Evolutionary conservation across 2,329 filamentous ascomycete genomes (phyloP).

Genomic region (Alternaria novae-zelandiae): DNA sequence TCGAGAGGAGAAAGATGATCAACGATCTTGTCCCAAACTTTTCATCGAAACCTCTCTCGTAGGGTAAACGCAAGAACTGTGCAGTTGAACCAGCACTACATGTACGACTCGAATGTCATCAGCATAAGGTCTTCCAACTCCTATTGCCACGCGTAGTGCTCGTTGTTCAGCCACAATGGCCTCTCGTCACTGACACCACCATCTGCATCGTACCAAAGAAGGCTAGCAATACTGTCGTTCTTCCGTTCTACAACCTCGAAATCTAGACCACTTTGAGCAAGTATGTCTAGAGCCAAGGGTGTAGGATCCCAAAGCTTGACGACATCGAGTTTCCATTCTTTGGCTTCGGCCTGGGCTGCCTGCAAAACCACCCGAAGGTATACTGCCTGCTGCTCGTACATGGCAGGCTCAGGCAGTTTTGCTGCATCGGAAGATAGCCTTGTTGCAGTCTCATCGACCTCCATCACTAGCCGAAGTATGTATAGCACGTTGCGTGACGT

Average conservation of each 20-base stretch:
- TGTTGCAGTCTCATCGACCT: conserved; percentile 44
- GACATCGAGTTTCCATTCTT: conserved; percentile 68
- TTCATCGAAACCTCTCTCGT: too few species aligned
- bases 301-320: conserved; percentile 84
- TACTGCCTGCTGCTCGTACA: neutral
- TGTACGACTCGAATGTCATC: neutral
- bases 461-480: conserved; percentile 70
- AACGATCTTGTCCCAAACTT: too few species aligned
- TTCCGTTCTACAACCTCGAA: neutral
- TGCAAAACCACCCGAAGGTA: conserved; percentile 62
- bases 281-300: conserved; percentile 43
- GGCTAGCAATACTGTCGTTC: neutral
- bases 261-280: neutral
- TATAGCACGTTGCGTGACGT: conserved; percentile 66
- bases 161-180: conserved; percentile 40
- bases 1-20: too few species aligned
- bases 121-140: neutral
- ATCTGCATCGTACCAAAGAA: conserved; percentile 7
- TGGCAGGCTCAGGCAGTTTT: neutral
- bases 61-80: too few species aligned
- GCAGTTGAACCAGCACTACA: neutral
- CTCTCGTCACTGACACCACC: conserved; percentile 3
- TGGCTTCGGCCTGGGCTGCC: conserved; percentile 71
- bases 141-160: conserved; percentile 44
- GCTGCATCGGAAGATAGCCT: conserved; percentile 12